Evolutionary conservation across 768 basidiomycete genomes (phyloP).

Genomic region (Mycena vulgaris): DNA sequence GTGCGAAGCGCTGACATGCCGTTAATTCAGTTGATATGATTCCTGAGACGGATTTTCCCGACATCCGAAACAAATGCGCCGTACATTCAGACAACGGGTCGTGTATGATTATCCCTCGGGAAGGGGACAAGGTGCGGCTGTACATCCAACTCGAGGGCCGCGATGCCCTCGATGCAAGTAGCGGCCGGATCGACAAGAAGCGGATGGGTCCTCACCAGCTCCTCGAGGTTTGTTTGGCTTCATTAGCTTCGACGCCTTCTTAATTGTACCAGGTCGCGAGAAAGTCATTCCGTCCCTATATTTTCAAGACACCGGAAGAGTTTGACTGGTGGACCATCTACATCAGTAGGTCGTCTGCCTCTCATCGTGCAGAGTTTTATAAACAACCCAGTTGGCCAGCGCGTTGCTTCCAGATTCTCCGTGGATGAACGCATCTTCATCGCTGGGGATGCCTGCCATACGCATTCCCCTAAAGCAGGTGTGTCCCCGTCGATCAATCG

Average conservation of each 20-base stretch:
- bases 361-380: background rate
- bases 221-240: conserved; percentile 65
- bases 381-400: conserved; percentile 72
- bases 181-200: conserved; percentile 69
- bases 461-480: conserved; percentile 79
- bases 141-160: conserved; percentile 77
- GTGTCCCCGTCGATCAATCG: background rate
- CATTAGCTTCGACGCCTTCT: background rate
- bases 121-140: conserved; percentile 76
- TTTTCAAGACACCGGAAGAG: conserved; percentile 60
- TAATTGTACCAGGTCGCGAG: conserved; percentile 62
- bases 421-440: conserved; percentile 80
- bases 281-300: conserved; percentile 71
- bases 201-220: conserved; percentile 66
- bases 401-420: conserved; percentile 77
- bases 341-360: conserved; percentile 61
- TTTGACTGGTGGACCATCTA: conserved; percentile 86
- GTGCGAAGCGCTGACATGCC: background rate
- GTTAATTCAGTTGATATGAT: conserved; percentile 65
- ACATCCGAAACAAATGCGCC: conserved; percentile 74
- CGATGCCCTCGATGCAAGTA: conserved; percentile 59
- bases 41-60: conserved; percentile 84
- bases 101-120: conserved; percentile 83
- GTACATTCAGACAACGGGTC: conserved; percentile 82
- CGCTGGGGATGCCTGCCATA: conserved; percentile 83